Conservation (phyloP, 2,329 filamentous ascomycete species). For the Claviceps sp. region DNA sequence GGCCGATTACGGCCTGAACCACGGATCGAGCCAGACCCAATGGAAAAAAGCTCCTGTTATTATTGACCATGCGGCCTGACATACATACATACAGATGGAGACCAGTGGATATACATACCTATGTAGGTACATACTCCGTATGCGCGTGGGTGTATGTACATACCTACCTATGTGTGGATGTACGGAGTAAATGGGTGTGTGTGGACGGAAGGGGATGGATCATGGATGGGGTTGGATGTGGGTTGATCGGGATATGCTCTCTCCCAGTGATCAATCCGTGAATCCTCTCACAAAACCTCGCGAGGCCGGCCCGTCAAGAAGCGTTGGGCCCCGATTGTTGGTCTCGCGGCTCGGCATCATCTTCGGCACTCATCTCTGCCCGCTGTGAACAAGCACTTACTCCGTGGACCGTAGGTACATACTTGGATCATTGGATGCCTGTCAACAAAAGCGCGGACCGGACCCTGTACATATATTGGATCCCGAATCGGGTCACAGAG, state of each 20-base stretch:
- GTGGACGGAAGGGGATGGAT: no score
- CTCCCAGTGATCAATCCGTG: neutral
- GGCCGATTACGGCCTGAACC: neutral
- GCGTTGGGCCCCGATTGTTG: neutral
- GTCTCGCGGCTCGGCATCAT: neutral
- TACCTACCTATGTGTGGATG: no score
- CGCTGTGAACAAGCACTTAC: neutral
- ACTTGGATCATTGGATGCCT: neutral
- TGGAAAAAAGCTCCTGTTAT: neutral
- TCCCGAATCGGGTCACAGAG: neutral
- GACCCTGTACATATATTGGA: neutral
- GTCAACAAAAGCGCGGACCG: neutral
- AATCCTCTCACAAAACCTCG: neutral
- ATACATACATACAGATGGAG: neutral
- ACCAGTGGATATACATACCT: neutral
- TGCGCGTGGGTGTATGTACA: neutral
- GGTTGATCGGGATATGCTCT: neutral
- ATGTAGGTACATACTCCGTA: no score
- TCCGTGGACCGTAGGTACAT: neutral
- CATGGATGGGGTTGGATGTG: neutral
- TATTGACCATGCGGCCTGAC: neutral
- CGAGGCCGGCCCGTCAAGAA: neutral
- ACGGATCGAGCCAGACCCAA: neutral
- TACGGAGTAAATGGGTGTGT: no score
- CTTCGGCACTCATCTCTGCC: neutral